Conservation (phyloP, 2,329 filamentous ascomycete genomes). For the Didymella pinodella region DNA sequence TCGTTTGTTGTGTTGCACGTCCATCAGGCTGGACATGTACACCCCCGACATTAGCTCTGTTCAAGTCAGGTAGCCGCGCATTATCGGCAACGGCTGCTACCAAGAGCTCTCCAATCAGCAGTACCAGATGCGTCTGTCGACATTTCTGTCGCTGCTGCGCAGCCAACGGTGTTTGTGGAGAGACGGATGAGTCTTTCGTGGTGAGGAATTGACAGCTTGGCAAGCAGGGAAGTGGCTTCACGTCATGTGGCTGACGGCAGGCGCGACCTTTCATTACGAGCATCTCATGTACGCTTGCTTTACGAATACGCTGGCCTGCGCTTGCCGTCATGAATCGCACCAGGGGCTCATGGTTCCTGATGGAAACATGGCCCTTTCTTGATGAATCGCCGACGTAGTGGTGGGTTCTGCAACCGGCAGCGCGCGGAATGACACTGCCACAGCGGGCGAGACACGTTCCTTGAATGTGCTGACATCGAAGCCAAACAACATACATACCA, state of each 20-base stretch:
- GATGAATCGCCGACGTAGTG: constrained; percentile 17
- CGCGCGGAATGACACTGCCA: constrained; percentile 40
- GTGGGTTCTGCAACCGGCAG: constrained; percentile 29
- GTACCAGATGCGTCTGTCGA: background rate
- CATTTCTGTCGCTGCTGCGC: background rate
- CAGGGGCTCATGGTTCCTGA: constrained; percentile 5
- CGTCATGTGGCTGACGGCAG: constrained; percentile 25
- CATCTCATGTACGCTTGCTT: constrained; percentile 8
- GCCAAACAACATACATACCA: constrained; percentile 18
- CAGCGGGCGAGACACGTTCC: constrained; percentile 31
- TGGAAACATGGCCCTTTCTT: constrained; percentile 13
- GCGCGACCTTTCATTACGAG: background rate
- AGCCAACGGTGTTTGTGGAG: background rate
- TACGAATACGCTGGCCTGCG: constrained; percentile 18
- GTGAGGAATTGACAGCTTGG: constrained; percentile 3
- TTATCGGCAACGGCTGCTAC: background rate
- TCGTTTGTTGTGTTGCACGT: background rate
- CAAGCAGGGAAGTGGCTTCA: constrained; percentile 22
- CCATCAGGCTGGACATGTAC: background rate
- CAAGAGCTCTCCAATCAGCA: background rate
- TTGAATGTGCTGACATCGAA: constrained; percentile 25
- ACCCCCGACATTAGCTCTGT: background rate
- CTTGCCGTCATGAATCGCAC: constrained; percentile 24
- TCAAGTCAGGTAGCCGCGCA: background rate
- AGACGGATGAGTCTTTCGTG: background rate